Conservation (phyloP, 2,329 filamentous ascomycete genomes). For the Arthrobotrys musiformis region DNA sequence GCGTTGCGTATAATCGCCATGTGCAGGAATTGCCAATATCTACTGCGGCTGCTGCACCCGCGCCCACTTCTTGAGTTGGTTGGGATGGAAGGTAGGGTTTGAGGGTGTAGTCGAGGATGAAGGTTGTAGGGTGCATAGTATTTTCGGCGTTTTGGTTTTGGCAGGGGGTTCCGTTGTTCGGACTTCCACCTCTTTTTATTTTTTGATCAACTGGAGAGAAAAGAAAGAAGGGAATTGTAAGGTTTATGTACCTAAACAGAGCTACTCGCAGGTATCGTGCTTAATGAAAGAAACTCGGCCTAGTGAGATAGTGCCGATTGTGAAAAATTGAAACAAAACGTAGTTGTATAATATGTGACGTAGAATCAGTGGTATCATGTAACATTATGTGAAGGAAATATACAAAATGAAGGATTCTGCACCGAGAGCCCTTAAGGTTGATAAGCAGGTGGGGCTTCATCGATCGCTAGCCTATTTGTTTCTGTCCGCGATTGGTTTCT, state of each 20-base stretch:
- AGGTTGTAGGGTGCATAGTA: slow-evolving; percentile 1
- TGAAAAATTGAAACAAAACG: not conserved
- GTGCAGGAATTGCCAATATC: slow-evolving; percentile 21
- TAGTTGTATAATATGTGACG: not conserved
- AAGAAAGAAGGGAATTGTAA: not conserved
- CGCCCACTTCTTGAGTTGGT: not conserved
- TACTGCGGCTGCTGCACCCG: slow-evolving; percentile 8
- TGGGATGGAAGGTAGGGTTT: not conserved
- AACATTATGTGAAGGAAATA: not conserved
- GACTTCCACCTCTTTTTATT: not conserved
- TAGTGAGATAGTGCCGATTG: not conserved
- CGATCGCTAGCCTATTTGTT: not conserved
- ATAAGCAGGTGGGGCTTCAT: slow-evolving; percentile 27
- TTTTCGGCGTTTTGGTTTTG: slow-evolving; percentile 23
- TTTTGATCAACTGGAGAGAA: no score
- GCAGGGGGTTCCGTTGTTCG: not conserved
- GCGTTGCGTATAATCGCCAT: slow-evolving; percentile 38
- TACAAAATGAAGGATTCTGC: not conserved
- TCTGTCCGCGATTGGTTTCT: not conserved
- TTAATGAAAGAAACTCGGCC: not conserved
- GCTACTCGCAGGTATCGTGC: no score
- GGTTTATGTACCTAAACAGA: not conserved
- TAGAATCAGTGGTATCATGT: slow-evolving; percentile 11
- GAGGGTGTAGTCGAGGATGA: not conserved
- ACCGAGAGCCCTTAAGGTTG: not conserved